phyloP scores from a whole-genome alignment of 352 stramenopile species.

The Blastocystis sp. region DNA sequence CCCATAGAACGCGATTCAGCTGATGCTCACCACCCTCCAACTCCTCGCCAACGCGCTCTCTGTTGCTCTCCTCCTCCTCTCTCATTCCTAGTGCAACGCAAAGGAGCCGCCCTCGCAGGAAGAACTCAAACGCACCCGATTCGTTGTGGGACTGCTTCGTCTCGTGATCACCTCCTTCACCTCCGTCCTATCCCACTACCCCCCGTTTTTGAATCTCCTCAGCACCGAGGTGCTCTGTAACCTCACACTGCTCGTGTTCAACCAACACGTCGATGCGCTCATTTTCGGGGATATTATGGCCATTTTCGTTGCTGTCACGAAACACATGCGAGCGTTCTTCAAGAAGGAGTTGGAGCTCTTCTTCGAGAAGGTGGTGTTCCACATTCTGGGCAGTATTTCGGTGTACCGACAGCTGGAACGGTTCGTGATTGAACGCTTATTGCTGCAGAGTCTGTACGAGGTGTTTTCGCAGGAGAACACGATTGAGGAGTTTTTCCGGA shows the following conservation, averaged over 20 bases:
- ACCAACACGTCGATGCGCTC: constrained; percentile 4
- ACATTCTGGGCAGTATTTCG: constrained; percentile 45
- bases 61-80: neutral
- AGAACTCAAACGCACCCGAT: neutral
- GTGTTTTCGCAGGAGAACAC: neutral
- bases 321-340: neutral
- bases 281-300: constrained; percentile 48
- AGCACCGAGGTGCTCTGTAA: neutral
- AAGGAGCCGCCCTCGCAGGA: neutral
- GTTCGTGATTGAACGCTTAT: constrained; percentile 27
- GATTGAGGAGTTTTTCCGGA: constrained; percentile 29
- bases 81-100: neutral
- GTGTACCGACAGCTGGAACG: constrained; percentile 4
- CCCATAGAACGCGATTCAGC: neutral
- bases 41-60: constrained; percentile 2
- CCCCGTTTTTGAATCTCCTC: neutral
- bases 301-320: constrained; percentile 9
- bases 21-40: neutral
- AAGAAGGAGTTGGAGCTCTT: constrained; percentile 71
- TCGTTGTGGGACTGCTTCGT: neutral
- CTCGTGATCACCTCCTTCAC: neutral
- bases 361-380: constrained; percentile 68
- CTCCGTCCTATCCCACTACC: neutral
- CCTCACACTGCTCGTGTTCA: constrained; percentile 5
- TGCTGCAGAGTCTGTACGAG: constrained; percentile 32